Base-by-base conservation (phyloP, 139 green algal species). In the Limnomonas spitsbergensis region DNA sequence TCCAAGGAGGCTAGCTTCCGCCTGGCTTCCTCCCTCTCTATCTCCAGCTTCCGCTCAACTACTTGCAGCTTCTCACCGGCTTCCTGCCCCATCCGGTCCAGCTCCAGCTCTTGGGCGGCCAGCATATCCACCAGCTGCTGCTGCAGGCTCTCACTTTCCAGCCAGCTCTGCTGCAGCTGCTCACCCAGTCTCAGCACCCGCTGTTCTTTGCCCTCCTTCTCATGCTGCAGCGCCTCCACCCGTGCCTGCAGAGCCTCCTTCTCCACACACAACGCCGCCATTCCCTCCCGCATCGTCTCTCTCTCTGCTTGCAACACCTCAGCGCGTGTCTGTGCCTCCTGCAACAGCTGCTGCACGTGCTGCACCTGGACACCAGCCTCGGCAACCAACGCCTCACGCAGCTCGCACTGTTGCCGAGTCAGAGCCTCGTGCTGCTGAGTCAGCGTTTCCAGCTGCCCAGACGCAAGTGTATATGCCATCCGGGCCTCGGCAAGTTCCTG, bases 401-500 rank as follows among this genome's bases (percentile, higher is more conserved):
- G n/a, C n/a, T n/a, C n/a, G n/a, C n/a, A 20, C 47, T 20, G 14
- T 61, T 70, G 56, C 56, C 29, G 56, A 4, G 29, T 20, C 4
- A 20, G 14, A 35, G 6, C 29, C 56, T 34, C 56, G 29, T 70
- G 56, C 56, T 70, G n/a, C 68, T n/a, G 4, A 74, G 24, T 32
- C 68, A 74, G 3, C 7, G 29, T 3, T 32, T 42, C 68, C 36
- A 74, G 68, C 34, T 74, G 68, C 7, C 3, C 35, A 29, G 68
- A 74, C 26, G 68, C 68, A 6, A 47, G 68, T 3, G 20, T 53
- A 32, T 74, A 74, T 7, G 68, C 68, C 35, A n/a, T 7, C 35
- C 68, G 9, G 4, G 68, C 68, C 68, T 74, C 68, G 4, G 4
- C 36, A 26, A 74, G 68, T 32, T 74, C 24, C 68, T 42, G 35